Evolutionary conservation across 164 flowering plant species (phyloP).

Genomic region (Vitis amurensis): DNA sequence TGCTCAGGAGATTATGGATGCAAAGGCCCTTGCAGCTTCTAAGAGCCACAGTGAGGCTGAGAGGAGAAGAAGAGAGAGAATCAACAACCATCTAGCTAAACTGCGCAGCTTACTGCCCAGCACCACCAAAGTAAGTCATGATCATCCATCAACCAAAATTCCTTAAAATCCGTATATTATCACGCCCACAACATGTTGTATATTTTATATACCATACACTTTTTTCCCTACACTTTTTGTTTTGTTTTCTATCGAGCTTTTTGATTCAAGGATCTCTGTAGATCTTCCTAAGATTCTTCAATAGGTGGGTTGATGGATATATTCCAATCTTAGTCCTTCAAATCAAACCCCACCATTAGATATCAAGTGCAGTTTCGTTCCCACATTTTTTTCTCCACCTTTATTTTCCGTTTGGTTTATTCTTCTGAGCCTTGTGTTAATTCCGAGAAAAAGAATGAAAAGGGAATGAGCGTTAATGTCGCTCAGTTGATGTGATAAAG

Average conservation of each 20-base stretch:
- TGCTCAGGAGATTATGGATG: constrained; percentile 97
- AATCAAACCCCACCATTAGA: constrained; percentile 11
- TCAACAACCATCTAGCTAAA: constrained; percentile 91
- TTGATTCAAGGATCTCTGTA: constrained; percentile 12
- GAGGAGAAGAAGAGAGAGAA: constrained; percentile 85
- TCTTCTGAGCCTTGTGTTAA: constrained; percentile 32
- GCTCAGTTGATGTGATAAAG: constrained; percentile 62
- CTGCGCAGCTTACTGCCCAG: constrained; percentile 87
- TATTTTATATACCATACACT: not conserved
- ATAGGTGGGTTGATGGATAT: constrained; percentile 10
- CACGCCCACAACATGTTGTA: constrained; percentile 15
- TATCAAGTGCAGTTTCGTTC: constrained; percentile 10
- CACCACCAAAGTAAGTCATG: constrained; percentile 83
- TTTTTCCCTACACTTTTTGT: constrained; percentile 7
- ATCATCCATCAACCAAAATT: not conserved
- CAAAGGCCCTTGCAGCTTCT: constrained; percentile 96
- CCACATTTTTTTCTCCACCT: not conserved
- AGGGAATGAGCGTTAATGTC: constrained; percentile 41
- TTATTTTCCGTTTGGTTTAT: constrained; percentile 10
- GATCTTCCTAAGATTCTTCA: constrained; percentile 22
- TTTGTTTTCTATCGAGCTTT: constrained; percentile 12
- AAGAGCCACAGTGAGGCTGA: constrained; percentile 99
- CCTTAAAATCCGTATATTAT: not conserved
- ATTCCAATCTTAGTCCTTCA: too few relatives aligned
- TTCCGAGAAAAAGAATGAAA: constrained; percentile 43